Evolutionary conservation across 2,329 filamentous ascomycete species (phyloP).

Genomic region (Ophiosphaerella korrae): DNA sequence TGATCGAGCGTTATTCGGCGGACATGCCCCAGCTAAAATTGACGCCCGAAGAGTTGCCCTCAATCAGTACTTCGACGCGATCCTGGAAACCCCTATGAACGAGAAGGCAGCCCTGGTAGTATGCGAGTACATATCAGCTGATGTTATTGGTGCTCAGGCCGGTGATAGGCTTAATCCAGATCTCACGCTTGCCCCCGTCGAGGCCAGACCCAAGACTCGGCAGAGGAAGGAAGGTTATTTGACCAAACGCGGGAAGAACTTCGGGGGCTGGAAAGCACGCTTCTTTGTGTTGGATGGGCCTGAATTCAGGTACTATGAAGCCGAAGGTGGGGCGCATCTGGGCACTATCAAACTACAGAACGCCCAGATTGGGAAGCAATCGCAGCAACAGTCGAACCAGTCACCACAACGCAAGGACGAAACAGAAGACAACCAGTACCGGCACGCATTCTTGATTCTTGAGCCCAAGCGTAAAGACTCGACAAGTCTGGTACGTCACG

Average conservation of each 20-base stretch:
- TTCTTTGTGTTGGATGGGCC: constrained; percentile 73
- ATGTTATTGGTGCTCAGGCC: constrained; percentile 64
- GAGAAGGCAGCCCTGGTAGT: constrained; percentile 76
- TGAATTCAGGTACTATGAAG: constrained; percentile 86
- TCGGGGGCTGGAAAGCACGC: constrained; percentile 95
- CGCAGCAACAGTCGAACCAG: constrained; percentile 63
- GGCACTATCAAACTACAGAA: constrained; percentile 91
- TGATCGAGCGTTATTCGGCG: constrained; percentile 84
- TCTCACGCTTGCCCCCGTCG: constrained; percentile 50
- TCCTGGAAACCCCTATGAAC: constrained; percentile 83
- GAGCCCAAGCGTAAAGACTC: constrained; percentile 98
- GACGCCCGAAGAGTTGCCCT: constrained; percentile 83
- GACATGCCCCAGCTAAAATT: constrained; percentile 90
- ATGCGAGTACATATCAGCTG: constrained; percentile 81
- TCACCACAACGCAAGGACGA: constrained; percentile 70
- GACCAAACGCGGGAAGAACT: constrained; percentile 97
- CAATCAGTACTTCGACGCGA: constrained; percentile 81
- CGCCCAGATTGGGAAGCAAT: constrained; percentile 94
- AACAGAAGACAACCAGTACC: constrained; percentile 89
- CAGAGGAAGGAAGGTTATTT: constrained; percentile 85
- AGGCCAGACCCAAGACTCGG: constrained; percentile 57
- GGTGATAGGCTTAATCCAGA: constrained; percentile 63
- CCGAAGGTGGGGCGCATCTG: constrained; percentile 84
- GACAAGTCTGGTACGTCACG: constrained; percentile 83
- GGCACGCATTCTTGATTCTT: constrained; percentile 91